Base-by-base conservation (phyloP, 2,329 filamentous ascomycete genomes). In the Cladophialophora bantiana region DNA sequence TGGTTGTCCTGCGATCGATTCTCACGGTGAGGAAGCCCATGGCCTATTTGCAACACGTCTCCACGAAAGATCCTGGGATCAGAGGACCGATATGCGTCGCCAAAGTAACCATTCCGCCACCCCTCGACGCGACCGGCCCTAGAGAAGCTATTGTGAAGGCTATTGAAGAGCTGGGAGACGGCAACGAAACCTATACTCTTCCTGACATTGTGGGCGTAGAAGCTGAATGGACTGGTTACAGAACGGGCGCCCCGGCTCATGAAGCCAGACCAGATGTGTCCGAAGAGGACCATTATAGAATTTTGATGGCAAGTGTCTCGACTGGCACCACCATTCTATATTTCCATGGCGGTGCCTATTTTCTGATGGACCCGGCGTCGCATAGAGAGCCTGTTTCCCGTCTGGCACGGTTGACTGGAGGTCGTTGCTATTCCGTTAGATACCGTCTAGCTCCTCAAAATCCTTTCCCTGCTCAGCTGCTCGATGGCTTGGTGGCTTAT, bases 71-170 rank as follows among this genome's bases (percentile, higher is more conserved):
- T 62, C 85, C 85, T 0, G 88, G 87, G 0, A 82, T 96, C 74
- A 93, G 92, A 75, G 93, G 93, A 3, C 86, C 86, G 53, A 88
- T 95, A 70, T 97, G 94, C 94, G 84, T 96, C 31, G 89, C 89
- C 73, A 90, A 87, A 62, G 89, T 91, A 50, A 86, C 84, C 0
- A 80, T 92, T 15, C 85, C 87, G 0, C 79, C 80, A 2, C 90
- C 86, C 0, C 83, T 79, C 55, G 76, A 83, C 75, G 73, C 85
- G 13, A 55, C 40, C 45, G 59, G 35, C 5, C 55, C 63, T 12
- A 62, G 63, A 61, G 68, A 73, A 62, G 77, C 78, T 1, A 73
- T 83, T 15, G 59, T 78, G 7, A 73, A 73, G 52, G 80, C 78
- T 10, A 78, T 83, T 50, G 75, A 79, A 56, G 72, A 75, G 32